Conservation (phyloP, 805 yeast genomes). For the Monosporozyma servazzii region DNA sequence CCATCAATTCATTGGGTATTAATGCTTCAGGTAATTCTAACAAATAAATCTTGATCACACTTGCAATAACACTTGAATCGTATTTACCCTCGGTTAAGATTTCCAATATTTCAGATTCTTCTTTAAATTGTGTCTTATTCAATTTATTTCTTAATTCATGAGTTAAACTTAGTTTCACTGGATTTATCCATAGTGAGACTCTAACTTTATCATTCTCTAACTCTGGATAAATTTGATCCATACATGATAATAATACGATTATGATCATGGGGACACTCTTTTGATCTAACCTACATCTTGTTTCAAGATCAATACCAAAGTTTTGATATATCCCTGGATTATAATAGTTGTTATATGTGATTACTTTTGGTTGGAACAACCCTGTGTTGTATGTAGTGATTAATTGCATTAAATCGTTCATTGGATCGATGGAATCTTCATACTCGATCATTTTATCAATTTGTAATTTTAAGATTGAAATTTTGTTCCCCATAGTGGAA, state of each 20-base stretch:
- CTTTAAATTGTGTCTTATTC: conserved; percentile 28
- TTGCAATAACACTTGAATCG: conserved; percentile 52
- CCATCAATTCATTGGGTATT: conserved; percentile 55
- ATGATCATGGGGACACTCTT: conserved; percentile 64
- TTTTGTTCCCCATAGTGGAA: conserved; percentile 53
- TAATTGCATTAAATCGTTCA: conserved; percentile 54
- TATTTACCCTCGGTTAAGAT: conserved; percentile 27
- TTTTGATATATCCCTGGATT: conserved; percentile 57
- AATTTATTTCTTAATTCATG: conserved; percentile 53
- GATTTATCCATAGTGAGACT: conserved; percentile 56
- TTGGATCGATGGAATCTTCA: conserved; percentile 67
- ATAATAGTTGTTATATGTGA: conserved; percentile 72
- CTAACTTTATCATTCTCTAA: conserved; percentile 61
- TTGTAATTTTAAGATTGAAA: conserved; percentile 46
- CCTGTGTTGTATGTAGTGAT: conserved; percentile 68
- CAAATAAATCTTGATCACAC: conserved; percentile 61
- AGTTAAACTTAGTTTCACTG: conserved; percentile 50
- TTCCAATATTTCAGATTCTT: conserved; percentile 30
- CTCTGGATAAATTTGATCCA: conserved; percentile 65
- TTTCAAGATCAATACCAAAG: conserved; percentile 71
- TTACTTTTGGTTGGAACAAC: conserved; percentile 59
- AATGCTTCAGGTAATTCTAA: conserved; percentile 75
- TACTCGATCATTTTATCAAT: conserved; percentile 52
- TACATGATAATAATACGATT: conserved; percentile 50
- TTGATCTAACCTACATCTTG: conserved; percentile 61